phyloP scores from a whole-genome alignment of 225 moss, liverwort and hornwort species.

The Polytrichum formosum region DNA sequence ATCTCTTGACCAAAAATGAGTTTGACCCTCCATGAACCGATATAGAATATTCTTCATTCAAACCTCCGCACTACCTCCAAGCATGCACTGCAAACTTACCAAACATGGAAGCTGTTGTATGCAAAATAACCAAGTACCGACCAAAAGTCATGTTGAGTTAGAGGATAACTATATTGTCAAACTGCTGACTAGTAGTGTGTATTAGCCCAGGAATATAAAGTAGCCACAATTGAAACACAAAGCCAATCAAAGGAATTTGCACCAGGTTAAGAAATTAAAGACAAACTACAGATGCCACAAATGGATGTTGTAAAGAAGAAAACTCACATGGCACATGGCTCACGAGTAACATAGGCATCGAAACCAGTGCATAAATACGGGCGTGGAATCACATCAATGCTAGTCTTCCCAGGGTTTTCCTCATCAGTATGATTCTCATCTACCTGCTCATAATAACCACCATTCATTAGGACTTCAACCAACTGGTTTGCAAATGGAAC shows the following conservation, averaged over 20 bases:
- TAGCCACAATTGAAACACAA: too few relatives aligned
- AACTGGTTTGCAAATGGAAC: too few relatives aligned
- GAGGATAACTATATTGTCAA: neutral
- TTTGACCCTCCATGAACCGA: too few relatives aligned
- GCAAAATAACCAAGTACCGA: too few relatives aligned
- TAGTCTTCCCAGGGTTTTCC: constrained; percentile 8
- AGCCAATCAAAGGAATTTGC: too few relatives aligned
- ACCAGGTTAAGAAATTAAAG: neutral
- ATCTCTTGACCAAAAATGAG: too few relatives aligned
- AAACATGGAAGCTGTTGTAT: too few relatives aligned
- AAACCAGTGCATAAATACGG: constrained; percentile 94
- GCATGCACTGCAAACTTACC: too few relatives aligned
- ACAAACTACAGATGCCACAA: too few relatives aligned
- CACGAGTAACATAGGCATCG: constrained; percentile 86
- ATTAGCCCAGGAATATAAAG: neutral
- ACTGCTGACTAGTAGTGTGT: neutral
- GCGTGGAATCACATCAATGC: constrained; percentile 26
- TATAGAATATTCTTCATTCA: too few relatives aligned
- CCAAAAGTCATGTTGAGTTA: neutral
- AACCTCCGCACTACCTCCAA: too few relatives aligned
- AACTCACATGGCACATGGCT: constrained; percentile 92
- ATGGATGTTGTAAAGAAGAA: neutral
- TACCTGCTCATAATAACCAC: constrained; percentile 14
- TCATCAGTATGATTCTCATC: constrained; percentile 3
- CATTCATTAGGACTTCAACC: too few relatives aligned